Conservation (phyloP, 73 alveolate genomes). For the Paramecium biaurelia region DNA sequence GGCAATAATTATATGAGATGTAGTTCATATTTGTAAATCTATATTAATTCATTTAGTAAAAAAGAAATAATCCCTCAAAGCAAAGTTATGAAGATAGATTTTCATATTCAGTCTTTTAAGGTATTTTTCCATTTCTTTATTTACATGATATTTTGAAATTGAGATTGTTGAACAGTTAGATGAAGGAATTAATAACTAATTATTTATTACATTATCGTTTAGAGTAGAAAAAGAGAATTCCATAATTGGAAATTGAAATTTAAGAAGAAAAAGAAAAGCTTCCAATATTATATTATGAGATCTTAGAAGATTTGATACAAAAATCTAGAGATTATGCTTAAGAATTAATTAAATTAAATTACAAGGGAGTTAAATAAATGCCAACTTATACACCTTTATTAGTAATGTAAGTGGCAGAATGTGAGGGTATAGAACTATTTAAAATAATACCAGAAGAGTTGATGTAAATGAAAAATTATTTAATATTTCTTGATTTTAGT, state of each 20-base stretch:
- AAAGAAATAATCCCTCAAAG: not conserved
- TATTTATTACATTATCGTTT: not conserved
- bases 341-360: not conserved
- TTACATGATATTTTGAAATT: not conserved
- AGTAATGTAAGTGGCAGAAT: not conserved
- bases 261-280: not conserved
- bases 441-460: not conserved
- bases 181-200: not conserved
- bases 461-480: not conserved
- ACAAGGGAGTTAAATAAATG: not conserved
- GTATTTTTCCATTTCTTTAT: not conserved
- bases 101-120: not conserved
- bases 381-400: not conserved
- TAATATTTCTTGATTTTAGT: not conserved
- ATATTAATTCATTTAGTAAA: not conserved
- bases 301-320: not conserved
- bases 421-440: not conserved
- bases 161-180: not conserved
- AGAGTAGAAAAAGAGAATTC: not conserved
- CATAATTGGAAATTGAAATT: not conserved
- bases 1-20: not conserved
- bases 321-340: not conserved
- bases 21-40: not conserved
- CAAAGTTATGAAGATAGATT: not conserved
- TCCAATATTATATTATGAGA: not conserved